Base-by-base conservation (phyloP, 2,329 filamentous ascomycete species). In the Verticillium dahliae region DNA sequence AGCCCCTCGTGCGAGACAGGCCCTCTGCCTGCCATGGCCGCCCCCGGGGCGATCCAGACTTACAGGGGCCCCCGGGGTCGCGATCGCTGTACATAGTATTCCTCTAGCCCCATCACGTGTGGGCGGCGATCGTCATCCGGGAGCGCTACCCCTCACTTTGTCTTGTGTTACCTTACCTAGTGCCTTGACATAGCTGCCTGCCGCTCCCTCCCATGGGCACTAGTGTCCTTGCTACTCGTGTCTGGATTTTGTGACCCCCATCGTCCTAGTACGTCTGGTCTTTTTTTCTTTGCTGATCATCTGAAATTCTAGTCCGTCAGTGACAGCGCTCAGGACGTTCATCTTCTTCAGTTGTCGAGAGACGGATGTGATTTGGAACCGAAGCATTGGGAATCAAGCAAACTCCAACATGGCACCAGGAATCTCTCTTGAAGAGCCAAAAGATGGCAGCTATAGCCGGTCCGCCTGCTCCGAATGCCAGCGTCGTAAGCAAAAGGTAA, bases 381-480 rank as follows among this genome's bases (percentile, higher is more conserved):
- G 15, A 27, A 50, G 11, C 45, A 6, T 22, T 10, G 14, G n/a
- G n/a, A n/a, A 15, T n/a, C 6, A 18, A 50, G 7, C 9, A 7
- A 45, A 14, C n/a, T 27, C 13, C 18, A 27, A 10, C 6, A 50
- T 50, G 45, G 45, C 45, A 7, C 45, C 45, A 11, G 45, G 45
- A 10, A 50, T 50, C 22, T n/a, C 45, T 3, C 45, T 50, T 9
- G 45, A 50, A 39, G 38, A 50, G 13, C 27, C 38, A 22, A 58
- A 58, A 18, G 57, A 58, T 7, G 38, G 57, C 39, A 18, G 57
- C 39, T 31, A 27, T 39, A 58, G 45, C 38, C 38, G 57, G 5
- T 58, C 57, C 27, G 77, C 78, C 56, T 81, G 78, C 63, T 76
- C 77, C 3, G 78, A 80, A 66, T 81, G 74, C 62, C 68, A 71